These are phyloP conservation scores for Angomonas ambiguus DNA, from an alignment of 208 protist species.

Conservation along the genomic window DNA sequence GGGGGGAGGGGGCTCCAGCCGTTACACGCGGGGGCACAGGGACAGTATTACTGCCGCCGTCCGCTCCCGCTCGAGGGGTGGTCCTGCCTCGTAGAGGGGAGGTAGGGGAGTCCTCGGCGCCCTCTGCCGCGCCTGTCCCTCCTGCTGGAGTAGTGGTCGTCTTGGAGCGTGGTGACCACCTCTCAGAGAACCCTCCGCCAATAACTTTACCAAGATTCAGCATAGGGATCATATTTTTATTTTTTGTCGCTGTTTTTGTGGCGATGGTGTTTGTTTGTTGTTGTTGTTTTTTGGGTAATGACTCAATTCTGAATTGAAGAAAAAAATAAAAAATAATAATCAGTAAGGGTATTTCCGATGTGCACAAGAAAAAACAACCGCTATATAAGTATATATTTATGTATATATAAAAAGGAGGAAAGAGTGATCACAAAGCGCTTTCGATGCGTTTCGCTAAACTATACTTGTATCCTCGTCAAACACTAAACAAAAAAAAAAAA, in stretches of 20 bases:
- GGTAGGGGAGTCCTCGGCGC: background rate
- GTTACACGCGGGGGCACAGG: background rate
- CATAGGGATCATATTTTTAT: background rate
- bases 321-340: too few relatives aligned
- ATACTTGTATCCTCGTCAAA: too few relatives aligned
- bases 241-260: too few relatives aligned
- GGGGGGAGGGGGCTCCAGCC: conserved; percentile 13
- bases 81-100: background rate
- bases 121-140: background rate
- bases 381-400: too few relatives aligned
- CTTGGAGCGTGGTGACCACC: background rate
- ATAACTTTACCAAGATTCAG: background rate
- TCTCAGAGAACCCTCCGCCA: too few relatives aligned
- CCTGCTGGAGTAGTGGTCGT: background rate
- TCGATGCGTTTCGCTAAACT: too few relatives aligned
- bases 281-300: conserved; percentile 11
- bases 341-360: too few relatives aligned
- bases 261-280: conserved; percentile 5
- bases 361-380: too few relatives aligned
- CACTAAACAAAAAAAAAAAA: too few relatives aligned
- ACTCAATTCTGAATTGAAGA: too few relatives aligned
- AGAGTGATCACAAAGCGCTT: too few relatives aligned
- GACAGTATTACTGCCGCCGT: background rate
- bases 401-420: too few relatives aligned
- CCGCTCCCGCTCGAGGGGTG: background rate